A percentile compares a stretch with the other conserved stretches of the same genome.
Conservation (phyloP, 2,329 filamentous ascomycete genomes). For the Teratosphaeria gauchensis region DNA sequence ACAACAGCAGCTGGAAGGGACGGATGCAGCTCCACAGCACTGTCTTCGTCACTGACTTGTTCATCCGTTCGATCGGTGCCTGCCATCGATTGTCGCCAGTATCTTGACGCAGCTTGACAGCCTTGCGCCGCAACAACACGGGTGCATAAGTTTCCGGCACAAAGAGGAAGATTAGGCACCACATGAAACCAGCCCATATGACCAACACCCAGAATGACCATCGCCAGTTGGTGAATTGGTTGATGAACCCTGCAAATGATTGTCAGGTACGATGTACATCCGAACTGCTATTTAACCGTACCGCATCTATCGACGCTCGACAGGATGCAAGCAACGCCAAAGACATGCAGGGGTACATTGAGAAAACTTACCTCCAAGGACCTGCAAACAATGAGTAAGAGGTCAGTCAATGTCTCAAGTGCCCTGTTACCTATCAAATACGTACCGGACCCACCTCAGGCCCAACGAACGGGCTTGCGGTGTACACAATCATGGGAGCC, state of each 20-base stretch:
- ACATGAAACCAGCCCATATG: slow-evolving; percentile 65
- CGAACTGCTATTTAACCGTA: background rate
- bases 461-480: slow-evolving; percentile 48
- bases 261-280: background rate
- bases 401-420: background rate
- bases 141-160: slow-evolving; percentile 82
- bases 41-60: slow-evolving; percentile 54
- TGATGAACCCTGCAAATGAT: slow-evolving; percentile 68
- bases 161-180: slow-evolving; percentile 55
- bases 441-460: slow-evolving; percentile 44
- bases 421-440: slow-evolving; percentile 20
- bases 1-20: slow-evolving; percentile 67
- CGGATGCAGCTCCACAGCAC: slow-evolving; percentile 45
- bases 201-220: slow-evolving; percentile 80
- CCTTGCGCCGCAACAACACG: slow-evolving; percentile 64
- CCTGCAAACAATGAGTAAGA: background rate
- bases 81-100: slow-evolving; percentile 70
- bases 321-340: background rate
- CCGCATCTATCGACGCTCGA: background rate
- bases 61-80: slow-evolving; percentile 64
- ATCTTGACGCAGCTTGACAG: slow-evolving; percentile 56
- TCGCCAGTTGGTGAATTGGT: slow-evolving; percentile 61
- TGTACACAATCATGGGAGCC: slow-evolving; percentile 72
- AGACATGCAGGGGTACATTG: background rate
- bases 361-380: background rate